phyloP scores from a whole-genome alignment of 305 asterid genomes.

The Fraxinus floribunda region DNA sequence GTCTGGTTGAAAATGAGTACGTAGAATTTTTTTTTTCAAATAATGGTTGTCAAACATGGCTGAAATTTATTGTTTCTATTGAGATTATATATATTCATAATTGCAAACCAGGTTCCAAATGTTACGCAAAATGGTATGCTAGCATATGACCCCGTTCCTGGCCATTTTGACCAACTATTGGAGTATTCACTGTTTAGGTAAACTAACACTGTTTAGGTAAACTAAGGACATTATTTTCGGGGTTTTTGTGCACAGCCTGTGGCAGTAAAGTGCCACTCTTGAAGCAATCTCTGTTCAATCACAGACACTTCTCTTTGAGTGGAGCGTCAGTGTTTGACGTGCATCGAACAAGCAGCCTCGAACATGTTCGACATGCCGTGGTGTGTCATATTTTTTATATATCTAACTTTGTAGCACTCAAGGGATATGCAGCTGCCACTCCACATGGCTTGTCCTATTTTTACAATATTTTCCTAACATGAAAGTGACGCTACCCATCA shows the following conservation, averaged over 20 bases:
- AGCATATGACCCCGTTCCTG: not conserved
- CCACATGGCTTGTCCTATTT: not conserved
- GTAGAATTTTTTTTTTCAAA: not conserved
- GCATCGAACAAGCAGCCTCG: not conserved
- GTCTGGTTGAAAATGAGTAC: not conserved
- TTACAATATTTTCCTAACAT: not conserved
- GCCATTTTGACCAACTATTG: not conserved
- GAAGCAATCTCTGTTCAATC: not conserved
- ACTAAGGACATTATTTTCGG: not conserved
- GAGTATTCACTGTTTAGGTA: not conserved
- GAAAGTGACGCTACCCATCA: not conserved
- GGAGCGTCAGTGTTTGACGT: not conserved
- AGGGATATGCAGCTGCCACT: not conserved
- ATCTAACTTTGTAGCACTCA: not conserved
- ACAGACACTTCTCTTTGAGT: not conserved
- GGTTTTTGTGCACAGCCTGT: not conserved
- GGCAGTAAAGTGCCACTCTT: not conserved
- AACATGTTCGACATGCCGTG: not conserved
- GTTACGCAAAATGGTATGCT: not conserved
- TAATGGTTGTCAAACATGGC: not conserved
- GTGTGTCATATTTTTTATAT: not conserved
- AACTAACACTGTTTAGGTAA: not conserved
- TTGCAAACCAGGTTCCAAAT: not conserved
- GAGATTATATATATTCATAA: not conserved
- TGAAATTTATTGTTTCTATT: not conserved